These are phyloP conservation scores for Cutaneotrichosporon dermatis DNA, from an alignment of 1,284 basidiomycete genomes.

Conservation along the genomic window DNA sequence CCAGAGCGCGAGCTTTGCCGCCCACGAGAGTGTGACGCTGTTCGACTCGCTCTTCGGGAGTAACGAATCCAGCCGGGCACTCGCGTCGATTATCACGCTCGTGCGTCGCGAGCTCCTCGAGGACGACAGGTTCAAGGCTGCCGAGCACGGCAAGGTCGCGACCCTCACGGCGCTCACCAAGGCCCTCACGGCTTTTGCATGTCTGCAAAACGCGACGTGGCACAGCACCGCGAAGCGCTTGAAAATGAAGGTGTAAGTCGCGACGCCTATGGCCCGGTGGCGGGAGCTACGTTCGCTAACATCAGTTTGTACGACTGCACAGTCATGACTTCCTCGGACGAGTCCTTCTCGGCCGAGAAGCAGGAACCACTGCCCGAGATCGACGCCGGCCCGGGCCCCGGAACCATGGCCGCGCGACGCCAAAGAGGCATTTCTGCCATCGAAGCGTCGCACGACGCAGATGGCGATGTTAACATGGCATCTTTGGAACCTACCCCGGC, in stretches of 20 bases:
- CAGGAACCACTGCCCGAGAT: constrained; percentile 5
- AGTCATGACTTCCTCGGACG: constrained; percentile 45
- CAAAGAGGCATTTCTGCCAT: background rate
- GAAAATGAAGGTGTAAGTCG: constrained; percentile 49
- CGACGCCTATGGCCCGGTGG: background rate
- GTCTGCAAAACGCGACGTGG: constrained; percentile 53
- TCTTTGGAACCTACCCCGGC: background rate
- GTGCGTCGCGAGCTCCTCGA: constrained; percentile 50
- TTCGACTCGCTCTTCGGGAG: constrained; percentile 55
- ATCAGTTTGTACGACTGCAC: constrained; percentile 51
- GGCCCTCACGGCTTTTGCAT: constrained; percentile 54
- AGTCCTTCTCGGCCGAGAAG: constrained; percentile 14
- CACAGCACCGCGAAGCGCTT: constrained; percentile 42
- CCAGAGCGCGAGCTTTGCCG: constrained; percentile 45
- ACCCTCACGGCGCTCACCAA: constrained; percentile 51
- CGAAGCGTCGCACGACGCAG: constrained; percentile 2
- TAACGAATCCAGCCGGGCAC: constrained; percentile 53
- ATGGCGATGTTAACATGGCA: constrained; percentile 16
- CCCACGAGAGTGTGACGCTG: constrained; percentile 52
- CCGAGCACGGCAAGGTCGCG: constrained; percentile 37
- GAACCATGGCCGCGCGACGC: background rate
- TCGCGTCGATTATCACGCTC: constrained; percentile 52
- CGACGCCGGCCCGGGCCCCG: background rate
- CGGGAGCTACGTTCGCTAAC: background rate
- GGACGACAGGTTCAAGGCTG: constrained; percentile 42